Evolutionary conservation across 768 basidiomycete genomes (phyloP).

Genomic region (Galerina sulciceps): DNA sequence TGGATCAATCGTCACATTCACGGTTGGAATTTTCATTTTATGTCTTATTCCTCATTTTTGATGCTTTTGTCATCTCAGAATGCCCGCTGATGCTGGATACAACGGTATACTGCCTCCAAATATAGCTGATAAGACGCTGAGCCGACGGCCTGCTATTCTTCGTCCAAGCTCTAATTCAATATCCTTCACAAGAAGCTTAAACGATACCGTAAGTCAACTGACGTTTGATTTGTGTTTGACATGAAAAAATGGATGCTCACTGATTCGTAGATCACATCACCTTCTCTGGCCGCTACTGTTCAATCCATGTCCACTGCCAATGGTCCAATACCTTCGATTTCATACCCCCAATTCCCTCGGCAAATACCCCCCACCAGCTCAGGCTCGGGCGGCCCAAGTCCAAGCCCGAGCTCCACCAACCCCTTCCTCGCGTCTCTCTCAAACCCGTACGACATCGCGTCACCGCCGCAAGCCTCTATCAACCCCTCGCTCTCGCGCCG

Average conservation of each 20-base stretch:
- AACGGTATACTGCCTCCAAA: conserved; percentile 25
- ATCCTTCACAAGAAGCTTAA: conserved; percentile 49
- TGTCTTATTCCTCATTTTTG: neutral
- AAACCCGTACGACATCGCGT: conserved; percentile 51
- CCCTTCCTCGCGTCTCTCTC: conserved; percentile 55
- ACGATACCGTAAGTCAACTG: conserved; percentile 50
- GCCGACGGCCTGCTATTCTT: conserved; percentile 45
- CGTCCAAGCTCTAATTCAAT: conserved; percentile 47
- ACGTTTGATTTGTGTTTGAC: neutral
- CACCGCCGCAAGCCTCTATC: conserved; percentile 86
- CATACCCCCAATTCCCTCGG: conserved; percentile 39
- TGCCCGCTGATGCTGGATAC: conserved; percentile 45
- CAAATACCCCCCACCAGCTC: conserved; percentile 33
- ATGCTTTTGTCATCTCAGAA: conserved; percentile 25
- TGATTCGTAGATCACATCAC: conserved; percentile 35
- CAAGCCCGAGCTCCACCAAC: conserved; percentile 19
- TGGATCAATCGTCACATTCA: conserved; percentile 48
- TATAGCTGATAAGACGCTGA: conserved; percentile 26
- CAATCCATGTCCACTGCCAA: conserved; percentile 39
- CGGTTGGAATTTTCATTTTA: conserved; percentile 34
- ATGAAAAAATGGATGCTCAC: neutral
- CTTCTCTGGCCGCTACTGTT: conserved; percentile 37
- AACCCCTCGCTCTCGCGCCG: conserved; percentile 77
- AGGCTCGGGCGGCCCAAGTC: conserved; percentile 21
- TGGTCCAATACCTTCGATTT: conserved; percentile 40